Conservation (phyloP, 192 early-diverging fungal genomes). For the Nowakowskiella sp. region DNA sequence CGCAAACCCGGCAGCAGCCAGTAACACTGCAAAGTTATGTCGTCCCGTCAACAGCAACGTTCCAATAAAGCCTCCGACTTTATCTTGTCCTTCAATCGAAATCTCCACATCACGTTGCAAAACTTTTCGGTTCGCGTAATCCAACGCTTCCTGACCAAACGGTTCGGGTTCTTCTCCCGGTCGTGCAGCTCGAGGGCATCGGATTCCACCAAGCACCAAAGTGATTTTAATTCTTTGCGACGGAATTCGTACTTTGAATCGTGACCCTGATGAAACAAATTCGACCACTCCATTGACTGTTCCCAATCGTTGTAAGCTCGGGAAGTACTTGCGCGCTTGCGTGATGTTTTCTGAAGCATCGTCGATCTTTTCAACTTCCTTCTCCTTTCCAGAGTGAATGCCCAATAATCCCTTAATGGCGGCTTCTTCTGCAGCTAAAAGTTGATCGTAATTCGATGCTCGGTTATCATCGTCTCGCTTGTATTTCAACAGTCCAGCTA, state of each 20-base stretch:
- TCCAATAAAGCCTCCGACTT: conserved; percentile 88
- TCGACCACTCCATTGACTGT: conserved; percentile 76
- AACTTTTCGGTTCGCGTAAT: conserved; percentile 48
- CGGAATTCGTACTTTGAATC: conserved; percentile 77
- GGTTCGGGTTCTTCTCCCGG: conserved; percentile 72
- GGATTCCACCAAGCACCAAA: conserved; percentile 77
- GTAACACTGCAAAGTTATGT: conserved; percentile 61
- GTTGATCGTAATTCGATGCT: conserved; percentile 74
- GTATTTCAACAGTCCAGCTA: conserved; percentile 74
- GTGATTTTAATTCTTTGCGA: conserved; percentile 77
- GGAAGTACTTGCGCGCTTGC: conserved; percentile 80
- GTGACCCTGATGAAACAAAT: conserved; percentile 70
- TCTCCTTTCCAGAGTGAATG: conserved; percentile 77
- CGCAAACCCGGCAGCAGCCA: conserved; percentile 79
- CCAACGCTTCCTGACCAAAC: conserved; percentile 74
- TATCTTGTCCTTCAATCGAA: conserved; percentile 80
- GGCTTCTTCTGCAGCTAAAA: conserved; percentile 72
- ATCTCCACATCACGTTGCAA: conserved; percentile 94
- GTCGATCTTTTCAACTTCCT: conserved; percentile 58
- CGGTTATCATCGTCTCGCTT: conserved; percentile 81
- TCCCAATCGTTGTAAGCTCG: conserved; percentile 74
- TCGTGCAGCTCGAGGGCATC: conserved; percentile 73
- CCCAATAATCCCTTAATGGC: conserved; percentile 67
- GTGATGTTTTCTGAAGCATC: conserved; percentile 78
- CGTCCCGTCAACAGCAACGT: conserved; percentile 49